These are phyloP conservation scores for Eucalyptus urophylla DNA, from an alignment of 345 rosid species.

Conservation along the genomic window DNA sequence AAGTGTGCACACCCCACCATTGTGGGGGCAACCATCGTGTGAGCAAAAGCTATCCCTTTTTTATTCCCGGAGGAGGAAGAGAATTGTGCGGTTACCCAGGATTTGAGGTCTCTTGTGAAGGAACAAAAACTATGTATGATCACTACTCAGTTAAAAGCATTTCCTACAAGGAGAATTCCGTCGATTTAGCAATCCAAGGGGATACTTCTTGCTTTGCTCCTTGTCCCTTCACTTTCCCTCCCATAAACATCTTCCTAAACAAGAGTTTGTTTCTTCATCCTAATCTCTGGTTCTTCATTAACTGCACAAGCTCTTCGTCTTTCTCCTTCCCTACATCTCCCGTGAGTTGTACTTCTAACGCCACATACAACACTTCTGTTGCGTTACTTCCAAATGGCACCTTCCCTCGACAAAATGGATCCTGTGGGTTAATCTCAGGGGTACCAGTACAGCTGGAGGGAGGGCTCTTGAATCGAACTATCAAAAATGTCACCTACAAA, in stretches of 20 bases:
- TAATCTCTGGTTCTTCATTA: not conserved
- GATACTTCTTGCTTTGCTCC: not conserved
- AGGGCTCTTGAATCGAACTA: not conserved
- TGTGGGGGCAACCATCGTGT: not conserved
- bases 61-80: not conserved
- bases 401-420: not conserved
- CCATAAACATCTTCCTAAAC: not conserved
- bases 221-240: not conserved
- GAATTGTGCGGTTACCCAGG: not conserved
- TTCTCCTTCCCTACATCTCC: not conserved
- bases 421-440: too few species aligned
- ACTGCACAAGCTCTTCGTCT: not conserved
- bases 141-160: not conserved
- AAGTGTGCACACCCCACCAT: accelerated
- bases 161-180: not conserved
- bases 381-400: not conserved
- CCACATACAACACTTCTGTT: not conserved
- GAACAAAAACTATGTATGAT: not conserved
- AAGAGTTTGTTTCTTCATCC: not conserved
- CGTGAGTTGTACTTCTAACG: not conserved
- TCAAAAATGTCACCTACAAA: not conserved
- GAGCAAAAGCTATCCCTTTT: not conserved
- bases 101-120: not conserved
- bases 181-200: not conserved
- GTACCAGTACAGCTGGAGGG: not conserved